Percentiles rank a stretch among this genome's conserved stretches.
Conservation (phyloP, 768 basidiomycete species). For the Strobilomyces confusus region DNA sequence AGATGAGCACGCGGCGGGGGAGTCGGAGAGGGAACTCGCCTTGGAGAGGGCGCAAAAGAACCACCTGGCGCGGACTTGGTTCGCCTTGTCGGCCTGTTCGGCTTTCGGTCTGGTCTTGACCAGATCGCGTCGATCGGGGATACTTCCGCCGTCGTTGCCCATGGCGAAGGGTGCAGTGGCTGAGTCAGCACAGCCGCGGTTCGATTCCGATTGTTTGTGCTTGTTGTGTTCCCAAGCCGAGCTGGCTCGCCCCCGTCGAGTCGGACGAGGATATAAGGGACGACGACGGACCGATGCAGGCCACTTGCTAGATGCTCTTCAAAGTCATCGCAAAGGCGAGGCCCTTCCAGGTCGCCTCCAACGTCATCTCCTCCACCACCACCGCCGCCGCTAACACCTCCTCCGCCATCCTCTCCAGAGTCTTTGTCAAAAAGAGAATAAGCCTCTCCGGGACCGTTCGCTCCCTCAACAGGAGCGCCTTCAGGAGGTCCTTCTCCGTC, state of each 20-base stretch:
- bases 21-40: conserved; percentile 38
- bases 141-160: conserved; percentile 90
- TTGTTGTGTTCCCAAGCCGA: background rate
- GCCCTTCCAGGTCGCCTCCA: conserved; percentile 55
- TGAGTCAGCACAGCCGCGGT: background rate
- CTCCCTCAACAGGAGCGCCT: conserved; percentile 23
- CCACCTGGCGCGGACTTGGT: conserved; percentile 85
- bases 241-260: no score
- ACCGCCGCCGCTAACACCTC: conserved; percentile 29
- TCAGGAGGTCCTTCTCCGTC: conserved; percentile 25
- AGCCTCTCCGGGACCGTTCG: conserved; percentile 31
- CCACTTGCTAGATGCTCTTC: conserved; percentile 26
- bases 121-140: conserved; percentile 78
- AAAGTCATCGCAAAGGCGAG: conserved; percentile 40
- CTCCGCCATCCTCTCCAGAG: conserved; percentile 29
- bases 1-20: background rate
- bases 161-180: conserved; percentile 35
- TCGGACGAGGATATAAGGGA: no score
- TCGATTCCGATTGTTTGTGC: no score
- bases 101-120: conserved; percentile 74
- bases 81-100: conserved; percentile 87
- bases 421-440: conserved; percentile 31
- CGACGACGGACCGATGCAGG: conserved; percentile 13
- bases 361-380: conserved; percentile 28
- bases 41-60: conserved; percentile 94